These are phyloP conservation scores for Eucalyptus albens DNA, from an alignment of 345 rosid genomes.

Conservation along the genomic window DNA sequence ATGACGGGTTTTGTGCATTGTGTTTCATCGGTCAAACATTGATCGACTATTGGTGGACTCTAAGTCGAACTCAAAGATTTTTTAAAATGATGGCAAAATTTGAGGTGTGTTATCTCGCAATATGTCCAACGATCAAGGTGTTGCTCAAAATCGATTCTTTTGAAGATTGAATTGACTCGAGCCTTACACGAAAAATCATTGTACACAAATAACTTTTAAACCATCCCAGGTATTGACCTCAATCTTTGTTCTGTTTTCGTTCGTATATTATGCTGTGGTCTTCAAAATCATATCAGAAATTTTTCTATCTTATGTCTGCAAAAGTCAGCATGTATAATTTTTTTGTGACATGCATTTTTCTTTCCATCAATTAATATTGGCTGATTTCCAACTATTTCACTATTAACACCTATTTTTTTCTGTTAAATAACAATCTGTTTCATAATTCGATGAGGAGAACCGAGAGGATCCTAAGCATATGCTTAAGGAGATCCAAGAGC, in stretches of 20 bases:
- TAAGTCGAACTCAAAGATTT: neutral
- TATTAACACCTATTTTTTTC: no score
- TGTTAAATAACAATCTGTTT: neutral
- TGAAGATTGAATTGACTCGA: neutral
- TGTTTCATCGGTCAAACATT: neutral
- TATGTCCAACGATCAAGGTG: no score
- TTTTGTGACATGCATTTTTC: neutral
- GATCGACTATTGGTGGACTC: neutral
- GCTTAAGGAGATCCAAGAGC: neutral
- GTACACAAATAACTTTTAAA: neutral
- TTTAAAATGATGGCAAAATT: no score
- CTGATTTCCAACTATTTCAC: neutral
- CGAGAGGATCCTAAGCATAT: neutral
- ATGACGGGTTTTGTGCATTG: no score
- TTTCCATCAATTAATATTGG: neutral
- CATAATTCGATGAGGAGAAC: neutral
- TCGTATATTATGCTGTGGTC: neutral
- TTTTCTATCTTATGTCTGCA: neutral
- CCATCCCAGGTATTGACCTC: neutral
- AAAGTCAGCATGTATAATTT: neutral
- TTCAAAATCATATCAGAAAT: neutral
- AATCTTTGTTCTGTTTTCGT: neutral
- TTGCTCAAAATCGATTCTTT: neutral
- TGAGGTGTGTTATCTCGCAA: no score
- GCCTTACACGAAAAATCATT: neutral